phyloP scores from a whole-genome alignment of 1,284 basidiomycete genomes.

The Heterobasidion irregulare region DNA sequence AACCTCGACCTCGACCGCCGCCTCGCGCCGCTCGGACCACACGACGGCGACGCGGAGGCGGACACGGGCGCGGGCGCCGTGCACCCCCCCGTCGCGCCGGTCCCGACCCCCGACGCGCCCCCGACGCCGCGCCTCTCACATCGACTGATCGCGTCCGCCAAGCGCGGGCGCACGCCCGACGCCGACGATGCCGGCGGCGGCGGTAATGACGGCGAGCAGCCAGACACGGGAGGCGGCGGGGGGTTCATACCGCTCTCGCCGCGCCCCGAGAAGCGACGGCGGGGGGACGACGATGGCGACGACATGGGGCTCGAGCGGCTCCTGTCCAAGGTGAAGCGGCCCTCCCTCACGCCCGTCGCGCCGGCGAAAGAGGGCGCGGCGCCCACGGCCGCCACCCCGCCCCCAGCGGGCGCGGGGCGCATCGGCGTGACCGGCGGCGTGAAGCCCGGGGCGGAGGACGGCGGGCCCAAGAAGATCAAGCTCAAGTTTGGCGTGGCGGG shows the following conservation, averaged over 20 bases:
- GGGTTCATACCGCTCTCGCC: constrained; percentile 34
- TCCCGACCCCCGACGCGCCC: constrained; percentile 11
- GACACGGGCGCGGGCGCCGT: not conserved
- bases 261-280: constrained; percentile 54
- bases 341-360: constrained; percentile 17
- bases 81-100: not conserved
- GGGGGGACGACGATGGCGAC: constrained; percentile 73
- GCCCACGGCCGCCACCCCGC: not conserved
- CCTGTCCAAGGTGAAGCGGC: constrained; percentile 45
- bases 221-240: constrained; percentile 28
- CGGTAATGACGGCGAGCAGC: constrained; percentile 19
- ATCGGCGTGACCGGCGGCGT: constrained; percentile 7
- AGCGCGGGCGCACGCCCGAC: constrained; percentile 20
- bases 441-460: constrained; percentile 30
- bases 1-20: not conserved
- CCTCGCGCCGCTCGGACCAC: constrained; percentile 8
- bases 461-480: constrained; percentile 71
- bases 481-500: constrained; percentile 54
- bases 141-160: constrained; percentile 28
- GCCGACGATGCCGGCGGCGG: constrained; percentile 15
- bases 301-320: constrained; percentile 47
- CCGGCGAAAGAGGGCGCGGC: constrained; percentile 17
- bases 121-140: constrained; percentile 25
- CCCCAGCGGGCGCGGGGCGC: constrained; percentile 18
- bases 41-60: not conserved